phyloP scores from a whole-genome alignment of 495 filamentous ascomycete genomes.

The Penicillium desertorum region DNA sequence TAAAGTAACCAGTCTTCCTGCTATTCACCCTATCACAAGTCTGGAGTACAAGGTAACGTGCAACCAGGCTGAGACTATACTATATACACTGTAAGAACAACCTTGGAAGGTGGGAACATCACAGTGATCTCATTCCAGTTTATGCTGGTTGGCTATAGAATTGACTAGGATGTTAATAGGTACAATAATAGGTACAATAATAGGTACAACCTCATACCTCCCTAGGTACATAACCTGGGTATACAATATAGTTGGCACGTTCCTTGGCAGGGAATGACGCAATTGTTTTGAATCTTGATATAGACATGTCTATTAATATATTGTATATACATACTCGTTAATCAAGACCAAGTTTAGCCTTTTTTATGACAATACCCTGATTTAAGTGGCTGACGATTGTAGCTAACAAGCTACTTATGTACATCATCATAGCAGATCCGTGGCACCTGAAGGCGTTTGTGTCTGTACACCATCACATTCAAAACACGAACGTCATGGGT shows the following conservation, averaged over 20 bases:
- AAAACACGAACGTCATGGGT: background rate
- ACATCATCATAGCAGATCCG: background rate
- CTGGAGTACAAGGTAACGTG: background rate
- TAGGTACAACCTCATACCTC: background rate
- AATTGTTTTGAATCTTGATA: background rate
- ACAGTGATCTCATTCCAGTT: background rate
- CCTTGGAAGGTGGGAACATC: background rate
- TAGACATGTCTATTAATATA: no score
- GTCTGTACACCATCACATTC: background rate
- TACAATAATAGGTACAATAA: no score
- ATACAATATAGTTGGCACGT: background rate
- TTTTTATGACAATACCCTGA: conserved; percentile 2
- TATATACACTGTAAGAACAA: background rate
- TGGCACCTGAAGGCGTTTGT: conserved; percentile 1
- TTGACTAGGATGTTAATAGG: background rate
- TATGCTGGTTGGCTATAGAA: background rate
- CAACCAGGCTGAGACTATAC: background rate
- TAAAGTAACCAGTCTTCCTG: background rate
- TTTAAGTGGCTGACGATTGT: conserved; percentile 1
- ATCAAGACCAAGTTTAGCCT: background rate
- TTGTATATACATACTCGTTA: no score
- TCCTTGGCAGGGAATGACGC: conserved; percentile 5
- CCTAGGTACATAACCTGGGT: no score
- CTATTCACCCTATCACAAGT: background rate
- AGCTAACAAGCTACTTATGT: background rate